Base-by-base conservation (phyloP, 768 basidiomycete species). In the Lactarius evosmus region DNA sequence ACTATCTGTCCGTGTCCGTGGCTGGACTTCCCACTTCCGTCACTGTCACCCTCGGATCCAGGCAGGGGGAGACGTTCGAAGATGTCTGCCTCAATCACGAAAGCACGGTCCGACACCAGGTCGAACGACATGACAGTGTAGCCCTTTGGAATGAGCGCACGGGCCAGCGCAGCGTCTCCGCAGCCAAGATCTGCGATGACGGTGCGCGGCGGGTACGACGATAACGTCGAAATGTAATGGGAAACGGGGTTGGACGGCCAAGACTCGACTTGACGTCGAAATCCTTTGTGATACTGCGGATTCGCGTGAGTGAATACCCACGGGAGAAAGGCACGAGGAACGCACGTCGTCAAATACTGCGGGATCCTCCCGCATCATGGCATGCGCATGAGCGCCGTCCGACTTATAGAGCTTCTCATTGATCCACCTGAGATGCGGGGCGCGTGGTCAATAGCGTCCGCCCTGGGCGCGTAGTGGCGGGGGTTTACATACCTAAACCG, bases 171-270 rank as follows among this genome's bases (percentile, higher is more conserved):
- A 27, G 95, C 97, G 73, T 98, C 95, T 29, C 97, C 97, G 69
- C 95, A 98, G 12, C 97, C 97, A 36, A 99, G 80, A 76, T 99
- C 97, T 36, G 86, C 95, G 56, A 99, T 85, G 69, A 98, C 79
- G 0, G 88, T 85, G 67, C 80, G 81, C 22, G 78, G 63, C 5
- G 92, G 83, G 72, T 87, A 89, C 2, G 81, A 74, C 0, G 85
- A 83, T 56, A 98, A 80, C 17, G 75, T 68, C 3, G 82, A 78
- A 58, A 89, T 83, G 74, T 95, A 94, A 72, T 90, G 82, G 33
- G 88, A 79, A n/a, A 96, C 87, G 0, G 97, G 96, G 71, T 97
- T 96, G 8, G 86, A 86, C 1, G 96, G 96, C 97, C 97, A 98
- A 2, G 87, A 85, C 57, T 88, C 83, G 1, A 96, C 93, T 78